phyloP scores from a whole-genome alignment of 2,329 filamentous ascomycete genomes.

The Sarocladium oryzae region DNA sequence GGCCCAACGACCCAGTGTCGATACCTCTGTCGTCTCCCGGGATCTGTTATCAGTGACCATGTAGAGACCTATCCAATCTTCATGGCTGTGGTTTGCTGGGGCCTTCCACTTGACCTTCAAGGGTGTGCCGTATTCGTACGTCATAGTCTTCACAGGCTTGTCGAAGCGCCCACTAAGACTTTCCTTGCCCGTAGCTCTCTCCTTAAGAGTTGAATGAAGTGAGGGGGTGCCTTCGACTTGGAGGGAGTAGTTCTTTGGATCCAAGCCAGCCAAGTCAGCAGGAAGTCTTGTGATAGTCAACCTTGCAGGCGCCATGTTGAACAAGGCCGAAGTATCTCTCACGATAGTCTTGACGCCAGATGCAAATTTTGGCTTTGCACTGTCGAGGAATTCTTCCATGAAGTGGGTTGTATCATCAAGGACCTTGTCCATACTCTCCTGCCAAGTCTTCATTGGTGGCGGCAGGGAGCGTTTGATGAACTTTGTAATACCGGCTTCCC shows the following conservation, averaged over 20 bases:
- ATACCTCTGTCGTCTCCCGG: slow-evolving; percentile 74
- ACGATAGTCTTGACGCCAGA: slow-evolving; percentile 82
- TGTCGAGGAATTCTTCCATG: slow-evolving; percentile 84
- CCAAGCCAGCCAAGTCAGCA: slow-evolving; percentile 71
- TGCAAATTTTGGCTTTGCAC: slow-evolving; percentile 77
- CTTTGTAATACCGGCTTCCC: slow-evolving; percentile 86
- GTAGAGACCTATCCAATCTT: slow-evolving; percentile 95
- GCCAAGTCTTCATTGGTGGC: slow-evolving; percentile 73
- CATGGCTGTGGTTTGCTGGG: slow-evolving; percentile 77
- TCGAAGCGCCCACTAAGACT: slow-evolving; percentile 62
- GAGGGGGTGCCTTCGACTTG: slow-evolving; percentile 62
- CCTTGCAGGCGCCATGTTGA: slow-evolving; percentile 82
- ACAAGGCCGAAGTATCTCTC: slow-evolving; percentile 77
- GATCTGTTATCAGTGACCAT: slow-evolving; percentile 92
- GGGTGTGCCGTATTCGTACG: slow-evolving; percentile 83
- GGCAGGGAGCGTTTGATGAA: slow-evolving; percentile 84
- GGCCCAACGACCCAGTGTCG: slow-evolving; percentile 84
- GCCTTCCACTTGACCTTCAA: slow-evolving; percentile 89
- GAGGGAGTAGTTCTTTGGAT: slow-evolving; percentile 75
- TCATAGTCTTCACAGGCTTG: slow-evolving; percentile 65
- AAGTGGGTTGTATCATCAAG: slow-evolving; percentile 82
- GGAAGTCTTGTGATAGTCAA: slow-evolving; percentile 76
- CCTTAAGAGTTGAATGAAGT: slow-evolving; percentile 41
- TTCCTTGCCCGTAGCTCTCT: slow-evolving; percentile 66
- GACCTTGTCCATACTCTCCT: slow-evolving; percentile 80